Percentiles rank a stretch among this genome's conserved stretches.
Conservation (phyloP, 2,329 filamentous ascomycete genomes). For the Alternaria novae-zelandiae region DNA sequence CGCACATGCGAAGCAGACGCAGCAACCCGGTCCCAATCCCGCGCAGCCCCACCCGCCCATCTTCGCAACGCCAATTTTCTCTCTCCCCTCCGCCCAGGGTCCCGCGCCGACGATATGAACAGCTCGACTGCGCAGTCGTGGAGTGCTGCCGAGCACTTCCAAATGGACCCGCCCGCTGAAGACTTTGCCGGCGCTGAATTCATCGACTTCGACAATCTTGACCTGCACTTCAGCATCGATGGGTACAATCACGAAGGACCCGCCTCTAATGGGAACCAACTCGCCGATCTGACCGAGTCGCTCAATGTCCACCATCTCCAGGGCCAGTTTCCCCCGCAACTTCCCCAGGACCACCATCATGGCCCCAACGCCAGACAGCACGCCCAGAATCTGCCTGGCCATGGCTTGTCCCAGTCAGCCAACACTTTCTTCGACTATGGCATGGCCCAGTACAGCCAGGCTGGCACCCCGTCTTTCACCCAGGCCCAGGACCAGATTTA, state of each 20-base stretch:
- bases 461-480: constrained; percentile 47
- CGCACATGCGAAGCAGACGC: constrained; percentile 8
- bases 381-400: constrained; percentile 15
- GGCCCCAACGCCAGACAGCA: constrained; percentile 24
- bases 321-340: constrained; percentile 35
- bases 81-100: constrained; percentile 11
- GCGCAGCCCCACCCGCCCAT: constrained; percentile 11
- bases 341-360: constrained; percentile 35
- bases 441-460: constrained; percentile 40
- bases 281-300: constrained; percentile 40
- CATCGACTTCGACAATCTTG: constrained; percentile 48
- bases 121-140: constrained; percentile 44
- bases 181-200: constrained; percentile 53
- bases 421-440: constrained; percentile 45
- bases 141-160: constrained; percentile 48
- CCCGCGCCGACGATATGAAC: constrained; percentile 40
- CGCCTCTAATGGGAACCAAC: constrained; percentile 31
- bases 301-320: constrained; percentile 45
- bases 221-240: constrained; percentile 39
- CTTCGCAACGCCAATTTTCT: constrained; percentile 16
- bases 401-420: constrained; percentile 29
- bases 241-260: constrained; percentile 30
- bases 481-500: constrained; percentile 53
- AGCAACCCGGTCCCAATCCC: constrained; percentile 3
- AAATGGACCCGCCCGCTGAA: constrained; percentile 51